phyloP scores from a whole-genome alignment of 2,329 filamentous ascomycete genomes.

The Colletotrichum destructivum region DNA sequence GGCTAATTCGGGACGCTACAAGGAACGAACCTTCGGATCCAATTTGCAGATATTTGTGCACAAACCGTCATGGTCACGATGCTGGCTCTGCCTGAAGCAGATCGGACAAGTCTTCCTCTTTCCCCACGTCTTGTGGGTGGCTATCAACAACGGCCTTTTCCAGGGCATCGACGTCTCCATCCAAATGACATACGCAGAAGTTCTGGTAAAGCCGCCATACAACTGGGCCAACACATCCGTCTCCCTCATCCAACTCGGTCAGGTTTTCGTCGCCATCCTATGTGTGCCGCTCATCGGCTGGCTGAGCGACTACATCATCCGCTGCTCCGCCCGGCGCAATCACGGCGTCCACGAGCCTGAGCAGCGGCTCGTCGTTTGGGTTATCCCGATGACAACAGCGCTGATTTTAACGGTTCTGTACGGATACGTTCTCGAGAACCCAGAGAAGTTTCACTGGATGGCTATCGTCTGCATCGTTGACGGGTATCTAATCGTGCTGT shows the following conservation, averaged over 20 bases:
- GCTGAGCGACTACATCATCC: constrained; percentile 40
- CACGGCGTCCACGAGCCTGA: constrained; percentile 59
- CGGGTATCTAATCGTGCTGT: constrained; percentile 33
- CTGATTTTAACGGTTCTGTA: constrained; percentile 34
- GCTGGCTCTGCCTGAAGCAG: constrained; percentile 29
- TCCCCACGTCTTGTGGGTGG: constrained; percentile 38
- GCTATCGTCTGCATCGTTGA: constrained; percentile 33
- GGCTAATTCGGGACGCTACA: not conserved
- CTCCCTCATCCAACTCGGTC: constrained; percentile 34
- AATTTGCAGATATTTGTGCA: constrained; percentile 26
- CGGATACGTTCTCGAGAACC: constrained; percentile 33
- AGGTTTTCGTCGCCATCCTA: constrained; percentile 27
- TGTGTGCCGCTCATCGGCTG: constrained; percentile 36
- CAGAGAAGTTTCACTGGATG: constrained; percentile 37
- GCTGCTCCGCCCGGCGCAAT: constrained; percentile 54
- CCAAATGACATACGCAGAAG: constrained; percentile 39
- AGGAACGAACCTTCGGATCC: constrained; percentile 25
- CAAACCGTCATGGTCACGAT: constrained; percentile 15
- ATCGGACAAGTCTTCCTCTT: constrained; percentile 39
- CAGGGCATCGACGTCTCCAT: constrained; percentile 39
- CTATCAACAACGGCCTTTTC: constrained; percentile 38
- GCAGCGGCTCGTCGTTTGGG: constrained; percentile 50
- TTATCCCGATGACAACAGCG: constrained; percentile 35
- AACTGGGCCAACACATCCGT: constrained; percentile 40
- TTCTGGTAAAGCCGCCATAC: constrained; percentile 36